A percentile compares a stretch with the other conserved stretches of the same genome.
phyloP scores from a whole-genome alignment of 495 filamentous ascomycete species.

The Choiromyces venosus region DNA sequence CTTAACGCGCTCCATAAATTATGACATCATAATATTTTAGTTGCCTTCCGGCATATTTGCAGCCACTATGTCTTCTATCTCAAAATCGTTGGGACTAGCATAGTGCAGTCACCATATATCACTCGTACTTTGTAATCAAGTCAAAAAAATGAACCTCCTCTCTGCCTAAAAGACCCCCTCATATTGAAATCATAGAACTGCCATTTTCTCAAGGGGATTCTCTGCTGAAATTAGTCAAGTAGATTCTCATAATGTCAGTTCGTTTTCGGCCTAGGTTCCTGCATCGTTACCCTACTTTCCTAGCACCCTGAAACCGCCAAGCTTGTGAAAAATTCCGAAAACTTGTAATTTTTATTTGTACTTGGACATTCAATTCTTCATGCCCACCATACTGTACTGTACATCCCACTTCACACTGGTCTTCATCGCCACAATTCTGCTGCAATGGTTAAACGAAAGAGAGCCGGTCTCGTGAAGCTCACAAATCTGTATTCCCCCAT shows the following conservation, averaged over 20 bases:
- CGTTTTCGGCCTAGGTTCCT: background rate
- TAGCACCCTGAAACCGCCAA: background rate
- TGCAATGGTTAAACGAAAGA: slow-evolving; percentile 41
- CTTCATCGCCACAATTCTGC: background rate
- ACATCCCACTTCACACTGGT: background rate
- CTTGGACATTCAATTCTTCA: background rate
- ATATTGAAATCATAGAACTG: background rate
- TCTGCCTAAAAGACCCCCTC: background rate
- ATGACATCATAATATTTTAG: background rate
- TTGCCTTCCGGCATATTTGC: background rate
- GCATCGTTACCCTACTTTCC: background rate
- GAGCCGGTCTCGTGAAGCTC: slow-evolving; percentile 41
- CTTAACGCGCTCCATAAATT: background rate
- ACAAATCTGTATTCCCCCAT: slow-evolving; percentile 34
- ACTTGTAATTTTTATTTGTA: too few relatives aligned
- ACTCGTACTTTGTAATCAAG: background rate
- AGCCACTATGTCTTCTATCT: background rate
- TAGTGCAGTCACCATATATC: background rate
- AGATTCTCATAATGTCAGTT: background rate
- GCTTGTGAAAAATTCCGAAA: background rate
- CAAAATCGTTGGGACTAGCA: background rate
- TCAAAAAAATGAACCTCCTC: background rate
- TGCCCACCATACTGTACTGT: background rate
- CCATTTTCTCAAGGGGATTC: background rate
- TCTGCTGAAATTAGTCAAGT: background rate